phyloP scores from a whole-genome alignment of 305 asterid genomes.

The Ajuga reptans region DNA sequence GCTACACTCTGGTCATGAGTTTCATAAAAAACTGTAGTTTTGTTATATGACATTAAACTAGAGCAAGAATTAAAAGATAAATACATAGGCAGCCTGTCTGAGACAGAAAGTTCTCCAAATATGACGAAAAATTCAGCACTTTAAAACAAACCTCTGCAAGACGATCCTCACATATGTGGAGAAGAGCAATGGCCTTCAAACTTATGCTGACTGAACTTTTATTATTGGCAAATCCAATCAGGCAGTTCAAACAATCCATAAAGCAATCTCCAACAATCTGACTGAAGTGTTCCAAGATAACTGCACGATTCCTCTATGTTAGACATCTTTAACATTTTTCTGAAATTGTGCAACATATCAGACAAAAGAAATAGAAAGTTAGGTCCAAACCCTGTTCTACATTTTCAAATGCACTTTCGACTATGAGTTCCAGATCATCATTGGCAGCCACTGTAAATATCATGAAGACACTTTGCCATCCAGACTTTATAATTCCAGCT shows the following conservation, averaged over 20 bases:
- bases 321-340: conserved; percentile 25
- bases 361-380: conserved; percentile 23
- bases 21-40: neutral
- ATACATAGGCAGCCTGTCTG: neutral
- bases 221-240: conserved; percentile 87
- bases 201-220: conserved; percentile 73
- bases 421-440: conserved; percentile 68
- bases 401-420: conserved; percentile 97
- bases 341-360: conserved; percentile 13
- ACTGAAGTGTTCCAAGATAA: conserved; percentile 93
- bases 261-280: conserved; percentile 89
- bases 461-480: conserved; percentile 98
- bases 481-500: conserved; percentile 85
- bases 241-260: conserved; percentile 93
- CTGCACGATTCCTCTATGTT: conserved; percentile 47
- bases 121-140: neutral
- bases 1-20: neutral
- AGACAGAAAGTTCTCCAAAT: neutral
- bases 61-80: neutral
- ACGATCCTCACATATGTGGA: conserved; percentile 96
- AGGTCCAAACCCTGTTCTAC: conserved; percentile 75
- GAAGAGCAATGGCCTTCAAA: conserved; percentile 96
- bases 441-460: conserved; percentile 89
- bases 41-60: neutral
- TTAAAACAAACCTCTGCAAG: conserved; percentile 79